Evolutionary conservation across 1,284 basidiomycete genomes (phyloP).

Genomic region (Stereum hirsutum): DNA sequence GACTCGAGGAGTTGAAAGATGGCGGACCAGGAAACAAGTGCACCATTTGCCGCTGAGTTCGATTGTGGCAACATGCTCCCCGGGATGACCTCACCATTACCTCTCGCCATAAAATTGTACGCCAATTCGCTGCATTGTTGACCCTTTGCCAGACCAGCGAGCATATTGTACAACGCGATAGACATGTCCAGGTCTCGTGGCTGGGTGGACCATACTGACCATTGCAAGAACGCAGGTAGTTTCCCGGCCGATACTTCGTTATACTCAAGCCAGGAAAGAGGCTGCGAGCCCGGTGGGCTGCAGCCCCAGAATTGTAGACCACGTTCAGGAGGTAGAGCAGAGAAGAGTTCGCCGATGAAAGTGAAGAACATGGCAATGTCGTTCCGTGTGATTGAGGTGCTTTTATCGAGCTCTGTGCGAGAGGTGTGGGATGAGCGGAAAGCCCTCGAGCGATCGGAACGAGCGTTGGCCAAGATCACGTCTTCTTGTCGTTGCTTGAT

Average conservation of each 20-base stretch:
- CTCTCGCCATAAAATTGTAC: constrained; percentile 77
- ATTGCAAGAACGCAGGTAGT: constrained; percentile 76
- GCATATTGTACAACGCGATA: constrained; percentile 82
- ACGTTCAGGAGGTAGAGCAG: constrained; percentile 62
- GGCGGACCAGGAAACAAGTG: constrained; percentile 35
- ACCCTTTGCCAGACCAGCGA: constrained; percentile 78
- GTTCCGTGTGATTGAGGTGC: constrained; percentile 43
- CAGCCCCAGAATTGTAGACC: constrained; percentile 85
- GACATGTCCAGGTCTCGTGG: constrained; percentile 64
- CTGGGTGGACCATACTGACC: constrained; percentile 81
- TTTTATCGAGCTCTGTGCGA: constrained; percentile 15
- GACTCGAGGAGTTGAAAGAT: constrained; percentile 46
- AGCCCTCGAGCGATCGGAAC: constrained; percentile 44
- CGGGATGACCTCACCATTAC: constrained; percentile 51
- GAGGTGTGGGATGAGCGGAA: constrained; percentile 37
- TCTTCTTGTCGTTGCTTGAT: constrained; percentile 92
- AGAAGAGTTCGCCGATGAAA: constrained; percentile 77
- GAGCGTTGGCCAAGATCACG: constrained; percentile 52
- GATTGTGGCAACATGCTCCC: constrained; percentile 32
- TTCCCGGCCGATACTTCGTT: constrained; percentile 53
- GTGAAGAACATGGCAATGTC: constrained; percentile 82
- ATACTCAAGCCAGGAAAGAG: constrained; percentile 41
- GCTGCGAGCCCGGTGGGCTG: constrained; percentile 31
- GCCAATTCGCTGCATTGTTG: constrained; percentile 77
- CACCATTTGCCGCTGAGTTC: constrained; percentile 17